These are phyloP conservation scores for Malus sylvestris DNA, from an alignment of 306 rosid genomes.

Conservation along the genomic window DNA sequence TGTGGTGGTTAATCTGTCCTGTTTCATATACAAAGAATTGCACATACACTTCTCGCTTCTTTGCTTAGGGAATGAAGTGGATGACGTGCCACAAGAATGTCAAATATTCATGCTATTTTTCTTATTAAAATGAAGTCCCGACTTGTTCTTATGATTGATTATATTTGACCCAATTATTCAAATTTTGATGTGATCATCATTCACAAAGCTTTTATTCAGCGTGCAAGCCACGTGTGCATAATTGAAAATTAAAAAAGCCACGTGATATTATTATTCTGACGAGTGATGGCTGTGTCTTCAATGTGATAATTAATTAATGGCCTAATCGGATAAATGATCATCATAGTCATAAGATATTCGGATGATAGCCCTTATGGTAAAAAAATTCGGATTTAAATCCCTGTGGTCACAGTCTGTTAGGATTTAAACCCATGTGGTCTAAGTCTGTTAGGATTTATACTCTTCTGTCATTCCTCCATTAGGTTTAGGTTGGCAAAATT, in stretches of 20 bases:
- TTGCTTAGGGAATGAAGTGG: background rate
- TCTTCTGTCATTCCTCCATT: too few species aligned
- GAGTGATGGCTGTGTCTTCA: background rate
- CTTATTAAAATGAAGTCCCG: background rate
- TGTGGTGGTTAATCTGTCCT: background rate
- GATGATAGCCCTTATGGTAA: too few species aligned
- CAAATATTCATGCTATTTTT: background rate
- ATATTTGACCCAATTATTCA: background rate
- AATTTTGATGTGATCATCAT: background rate
- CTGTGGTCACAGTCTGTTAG: too few species aligned
- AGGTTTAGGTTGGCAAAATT: too few species aligned
- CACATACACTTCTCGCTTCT: background rate
- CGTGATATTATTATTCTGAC: background rate
- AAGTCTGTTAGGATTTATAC: too few species aligned
- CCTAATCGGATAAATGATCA: too few species aligned
- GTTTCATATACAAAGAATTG: background rate
- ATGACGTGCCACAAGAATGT: background rate
- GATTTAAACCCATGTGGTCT: too few species aligned
- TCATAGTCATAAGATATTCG: too few species aligned
- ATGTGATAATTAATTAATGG: background rate
- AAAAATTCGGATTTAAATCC: too few species aligned
- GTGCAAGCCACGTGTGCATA: background rate
- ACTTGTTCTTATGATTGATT: background rate
- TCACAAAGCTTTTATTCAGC: background rate
- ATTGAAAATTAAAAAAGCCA: background rate